Evolutionary conservation across 2,329 filamentous ascomycete species (phyloP), one percentile per base, ranked within the genome.

Genomic region (Epichloe amarillans): DNA sequence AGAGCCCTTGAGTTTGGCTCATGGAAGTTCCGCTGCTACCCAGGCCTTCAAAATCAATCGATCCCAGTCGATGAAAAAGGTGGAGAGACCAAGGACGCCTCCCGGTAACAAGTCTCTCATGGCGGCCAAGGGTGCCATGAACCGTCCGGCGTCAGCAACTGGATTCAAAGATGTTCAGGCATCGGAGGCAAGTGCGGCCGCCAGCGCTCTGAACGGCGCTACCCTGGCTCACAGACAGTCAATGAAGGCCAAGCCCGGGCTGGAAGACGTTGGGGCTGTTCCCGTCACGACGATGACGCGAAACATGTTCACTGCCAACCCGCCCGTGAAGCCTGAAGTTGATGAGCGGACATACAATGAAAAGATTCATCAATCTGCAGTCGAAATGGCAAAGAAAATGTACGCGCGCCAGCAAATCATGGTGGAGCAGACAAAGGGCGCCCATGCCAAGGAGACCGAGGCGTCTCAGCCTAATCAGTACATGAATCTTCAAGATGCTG

Each of bases 301-400:
- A 54, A 81, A 83, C 54, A 86, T 95, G 80, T 95, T 84, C 62
- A 88, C 84, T 0, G 83, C 86, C 1, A 71, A 80, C 36, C 88
- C 89, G 4, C 83, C 83, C 0, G 79, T 94, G 3, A 74, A 79
- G 26, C 70, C 77, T 2, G 87, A 94, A 60, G 69, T 81, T 0
- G 83, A 93, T 40, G 88, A 95, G 60, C 77, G 82, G 64, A 82
- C 78, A 54, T 80, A 78, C 52, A 78, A 83, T 43, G 84, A 88
- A 57, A 80, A 82, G 4, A 71, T 95, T 3, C 84, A 84, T 55
- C 87, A 88, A 33, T 91, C 88, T 19, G 88, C 90, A 2, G 72
- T 95, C 3, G 87, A 86, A 11, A 95, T 96, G 88, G 89, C 90
- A 6, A 86, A 84, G 66, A 80, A 84, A 58, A 91, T 95, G 82